Percentiles rank a stretch among this genome's conserved stretches.
Evolutionary conservation across 164 flowering plant genomes (phyloP).

Genomic region (Echeveria elegans): DNA sequence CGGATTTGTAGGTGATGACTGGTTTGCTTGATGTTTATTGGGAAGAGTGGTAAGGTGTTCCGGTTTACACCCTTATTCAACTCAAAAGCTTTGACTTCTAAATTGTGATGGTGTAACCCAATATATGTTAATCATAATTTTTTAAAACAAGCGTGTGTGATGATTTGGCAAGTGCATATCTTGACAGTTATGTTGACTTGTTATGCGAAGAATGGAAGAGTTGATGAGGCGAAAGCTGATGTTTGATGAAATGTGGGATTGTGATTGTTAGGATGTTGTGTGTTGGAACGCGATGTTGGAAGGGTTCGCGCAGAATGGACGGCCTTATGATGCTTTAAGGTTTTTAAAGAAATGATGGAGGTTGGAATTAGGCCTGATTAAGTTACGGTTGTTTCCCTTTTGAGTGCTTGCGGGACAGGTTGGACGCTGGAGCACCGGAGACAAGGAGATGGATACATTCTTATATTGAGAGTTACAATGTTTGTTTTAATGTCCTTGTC

Average conservation of each 20-base stretch:
- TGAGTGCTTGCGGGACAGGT: conserved; percentile 68
- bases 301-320: conserved; percentile 57
- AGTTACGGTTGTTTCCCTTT: conserved; percentile 43
- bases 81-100: no score
- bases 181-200: no score
- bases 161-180: no score
- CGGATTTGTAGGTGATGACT: no score
- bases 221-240: conserved; percentile 39
- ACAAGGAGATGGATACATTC: conserved; percentile 72
- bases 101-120: no score
- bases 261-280: conserved; percentile 45
- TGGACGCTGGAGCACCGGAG: conserved; percentile 63
- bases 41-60: no score
- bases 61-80: no score
- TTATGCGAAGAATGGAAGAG: conserved; percentile 45
- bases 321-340: conserved; percentile 35
- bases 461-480: conserved; percentile 29
- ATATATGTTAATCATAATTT: no score
- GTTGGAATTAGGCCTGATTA: conserved; percentile 38
- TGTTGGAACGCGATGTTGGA: conserved; percentile 87
- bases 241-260: conserved; percentile 47
- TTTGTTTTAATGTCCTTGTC: conserved; percentile 32
- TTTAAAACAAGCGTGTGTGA: no score
- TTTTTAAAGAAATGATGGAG: conserved; percentile 49
- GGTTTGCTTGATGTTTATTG: no score